Evolutionary conservation across 495 filamentous ascomycete species (phyloP), one percentile per base, ranked within the genome.

Genomic region (Neurospora discreta): DNA sequence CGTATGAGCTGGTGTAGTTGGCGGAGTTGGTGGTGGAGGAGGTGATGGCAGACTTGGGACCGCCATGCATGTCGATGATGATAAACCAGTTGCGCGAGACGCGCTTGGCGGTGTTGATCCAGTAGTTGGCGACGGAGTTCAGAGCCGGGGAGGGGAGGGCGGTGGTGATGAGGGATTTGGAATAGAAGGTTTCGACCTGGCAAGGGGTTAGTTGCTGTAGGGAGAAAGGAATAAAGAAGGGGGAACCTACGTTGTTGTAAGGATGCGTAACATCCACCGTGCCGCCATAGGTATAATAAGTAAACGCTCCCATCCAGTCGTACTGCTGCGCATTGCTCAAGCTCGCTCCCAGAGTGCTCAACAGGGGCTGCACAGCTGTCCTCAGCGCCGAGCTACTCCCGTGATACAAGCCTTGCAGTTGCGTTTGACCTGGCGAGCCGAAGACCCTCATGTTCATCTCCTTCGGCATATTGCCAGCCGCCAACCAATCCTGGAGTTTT

Each of bases 171-270:
- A 84, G 46, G 70, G 80, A 81, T 74, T 83, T 84, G 75, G 82
- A 78, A 76, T 83, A 85, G 72, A 84, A 84, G 0, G 80, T 81
- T 74, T 84, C 82, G 75, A 82, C 80, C 83, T 83, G 15, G n/a
- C 20, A 39, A 71, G 46, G 68, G 75, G 20, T 9, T 41, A 10
- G 18, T 38, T 5, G 44, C 70, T n/a, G 9, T 3, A 44, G 18
- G 39, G 10, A 7, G 2, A 10, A 41, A 5, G 9, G 30, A 52
- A 20, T 36, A 10, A 23, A 70, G 3, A 18, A 68, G 4, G 6
- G 4, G 33, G 33, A 36, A 76, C 80, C 43, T 73, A 82, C 82
- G 74, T 75, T 71, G 71, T 79, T 82, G 69, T 85, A 82, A 15
- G 83, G 83, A 39, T 82, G 78, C 3, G 78, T 81, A 40, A 83